These are phyloP conservation scores for Mycena polygramma DNA, from an alignment of 768 basidiomycete species.

Conservation along the genomic window DNA sequence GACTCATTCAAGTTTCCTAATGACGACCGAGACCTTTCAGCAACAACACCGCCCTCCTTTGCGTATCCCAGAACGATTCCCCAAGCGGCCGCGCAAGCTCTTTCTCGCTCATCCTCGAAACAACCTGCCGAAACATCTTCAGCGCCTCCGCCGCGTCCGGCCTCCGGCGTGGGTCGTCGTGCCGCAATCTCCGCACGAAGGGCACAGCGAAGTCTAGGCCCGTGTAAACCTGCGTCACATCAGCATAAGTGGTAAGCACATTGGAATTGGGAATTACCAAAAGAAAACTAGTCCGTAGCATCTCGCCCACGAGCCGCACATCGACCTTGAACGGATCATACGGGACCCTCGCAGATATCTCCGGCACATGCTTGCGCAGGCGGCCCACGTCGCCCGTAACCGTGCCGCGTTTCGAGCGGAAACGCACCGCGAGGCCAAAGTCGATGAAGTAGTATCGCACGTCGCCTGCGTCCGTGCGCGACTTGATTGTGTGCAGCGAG, in stretches of 20 bases:
- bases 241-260: not conserved
- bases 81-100: not conserved
- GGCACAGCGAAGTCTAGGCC: constrained; percentile 1
- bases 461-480: not conserved
- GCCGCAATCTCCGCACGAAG: constrained; percentile 7
- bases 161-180: not conserved
- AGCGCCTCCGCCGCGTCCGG: constrained; percentile 8
- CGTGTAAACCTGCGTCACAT: not conserved
- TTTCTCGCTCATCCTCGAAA: constrained; percentile 2
- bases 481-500: constrained; percentile 5
- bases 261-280: not conserved
- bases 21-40: not conserved
- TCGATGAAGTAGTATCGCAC: not conserved
- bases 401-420: not conserved
- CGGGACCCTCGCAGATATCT: constrained; percentile 7
- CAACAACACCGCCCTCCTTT: not conserved
- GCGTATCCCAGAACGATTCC: not conserved
- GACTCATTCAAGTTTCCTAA: not conserved
- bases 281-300: constrained; percentile 1
- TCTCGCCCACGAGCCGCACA: not conserved
- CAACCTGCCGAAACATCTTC: not conserved
- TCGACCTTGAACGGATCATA: constrained; percentile 15
- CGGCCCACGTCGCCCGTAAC: constrained; percentile 6
- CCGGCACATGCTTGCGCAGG: constrained; percentile 7
- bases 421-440: constrained; percentile 2